Base-by-base conservation (phyloP, 306 rosid species). In the Sophora flavescens region DNA sequence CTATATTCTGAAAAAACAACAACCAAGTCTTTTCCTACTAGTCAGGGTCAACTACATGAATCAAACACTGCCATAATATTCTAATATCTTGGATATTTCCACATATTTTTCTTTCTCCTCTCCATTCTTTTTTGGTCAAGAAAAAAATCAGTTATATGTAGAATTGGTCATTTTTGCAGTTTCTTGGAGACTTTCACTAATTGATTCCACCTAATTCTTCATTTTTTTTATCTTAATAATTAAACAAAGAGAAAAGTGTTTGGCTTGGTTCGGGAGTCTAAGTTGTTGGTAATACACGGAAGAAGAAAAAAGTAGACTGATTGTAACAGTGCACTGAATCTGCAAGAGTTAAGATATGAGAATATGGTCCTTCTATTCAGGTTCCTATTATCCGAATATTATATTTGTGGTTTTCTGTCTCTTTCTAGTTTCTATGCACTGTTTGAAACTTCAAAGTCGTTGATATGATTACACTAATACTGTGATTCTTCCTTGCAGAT, bases 401-500 rank as follows among this genome's bases (percentile, higher is more conserved):
- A 58, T 48, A 16, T 13, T 50, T n/a, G 52, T 51, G 26, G 39
- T 16, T 63, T 76, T 52, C 76, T 71, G 6, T 81, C 52, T 68
- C 68, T 48, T 16, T 83, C 56, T 53, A 47, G 61, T 48, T 16
- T 83, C 56, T 53, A 47, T 74, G 51, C 70, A 64, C 58, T 44
- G 22, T 26, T 63, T 53, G 74, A 66, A 66, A 28, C 22, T 15
- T 63, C 76, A 44, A 65, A 68, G 14, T 78, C 57, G 51, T 42
- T 15, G 58, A 0, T 63, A 71, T 77, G 76, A 50, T 70, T 60
- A 26, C 16, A 64, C 74, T 76, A 76, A 63, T 77, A 16, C 30
- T 47, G 52, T 78, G 66, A 54, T 77, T 81, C n/a, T 77, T 77
- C 59, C 36, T 4, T 67, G 87, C 82, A 79, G 84, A 84, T 69